Conservation (phyloP, 2,329 filamentous ascomycete species). For the Cytospora leucostoma region DNA sequence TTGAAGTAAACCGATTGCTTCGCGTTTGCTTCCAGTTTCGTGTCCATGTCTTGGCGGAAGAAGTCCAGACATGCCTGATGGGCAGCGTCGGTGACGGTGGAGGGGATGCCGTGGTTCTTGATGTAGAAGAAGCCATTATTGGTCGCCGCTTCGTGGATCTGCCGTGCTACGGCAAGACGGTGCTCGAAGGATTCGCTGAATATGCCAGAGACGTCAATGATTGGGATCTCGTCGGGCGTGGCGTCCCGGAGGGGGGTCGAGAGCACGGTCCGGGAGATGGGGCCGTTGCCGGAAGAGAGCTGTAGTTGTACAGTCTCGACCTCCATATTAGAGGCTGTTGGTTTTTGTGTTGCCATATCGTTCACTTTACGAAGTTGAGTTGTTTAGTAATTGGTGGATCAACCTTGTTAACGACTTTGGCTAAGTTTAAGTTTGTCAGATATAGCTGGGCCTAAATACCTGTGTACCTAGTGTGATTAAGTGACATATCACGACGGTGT, state of each 20-base stretch:
- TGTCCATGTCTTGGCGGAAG: constrained; percentile 48
- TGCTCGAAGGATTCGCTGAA: constrained; percentile 19
- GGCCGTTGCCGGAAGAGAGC: constrained; percentile 41
- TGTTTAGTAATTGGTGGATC: background rate
- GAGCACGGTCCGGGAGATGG: constrained; percentile 40
- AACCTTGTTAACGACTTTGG: background rate
- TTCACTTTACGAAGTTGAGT: background rate
- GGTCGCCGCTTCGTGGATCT: constrained; percentile 44
- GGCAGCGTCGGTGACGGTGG: constrained; percentile 35
- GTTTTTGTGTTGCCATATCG: background rate
- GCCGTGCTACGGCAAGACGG: constrained; percentile 28
- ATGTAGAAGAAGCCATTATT: constrained; percentile 60
- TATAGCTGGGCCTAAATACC: background rate
- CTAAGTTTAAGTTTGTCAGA: background rate
- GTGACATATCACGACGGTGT: background rate
- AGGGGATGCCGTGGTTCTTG: constrained; percentile 49
- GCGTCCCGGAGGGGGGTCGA: constrained; percentile 41
- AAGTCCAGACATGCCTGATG: constrained; percentile 44
- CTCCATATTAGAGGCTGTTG: constrained; percentile 5
- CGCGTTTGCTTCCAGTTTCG: constrained; percentile 44
- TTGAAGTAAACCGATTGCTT: constrained; percentile 46
- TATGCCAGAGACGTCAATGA: constrained; percentile 54
- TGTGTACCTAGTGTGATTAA: background rate
- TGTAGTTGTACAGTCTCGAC: constrained; percentile 36
- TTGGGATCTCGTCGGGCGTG: constrained; percentile 48